Percentiles rank a stretch among this genome's conserved stretches.
These are phyloP conservation scores for Papiliotrema terrestris DNA, from an alignment of 1,284 basidiomycete species.

Conservation along the genomic window DNA sequence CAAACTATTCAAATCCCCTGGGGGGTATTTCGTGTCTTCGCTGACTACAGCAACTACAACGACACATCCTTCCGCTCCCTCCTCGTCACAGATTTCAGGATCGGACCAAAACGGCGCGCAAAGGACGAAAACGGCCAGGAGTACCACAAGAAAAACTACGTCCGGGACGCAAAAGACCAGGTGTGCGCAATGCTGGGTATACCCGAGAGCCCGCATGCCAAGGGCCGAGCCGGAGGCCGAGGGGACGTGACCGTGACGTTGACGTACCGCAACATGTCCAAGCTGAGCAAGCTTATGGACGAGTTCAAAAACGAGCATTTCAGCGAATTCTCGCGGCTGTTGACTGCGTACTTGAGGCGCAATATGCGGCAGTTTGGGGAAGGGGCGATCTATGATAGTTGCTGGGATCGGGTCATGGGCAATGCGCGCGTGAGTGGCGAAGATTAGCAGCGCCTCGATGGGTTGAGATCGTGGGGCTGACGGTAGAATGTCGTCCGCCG, in stretches of 20 bases:
- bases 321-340: background rate
- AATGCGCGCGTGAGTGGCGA: background rate
- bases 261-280: conserved; percentile 3
- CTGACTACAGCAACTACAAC: conserved; percentile 22
- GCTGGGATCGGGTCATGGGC: conserved; percentile 6
- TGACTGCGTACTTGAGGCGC: conserved; percentile 1
- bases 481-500: background rate
- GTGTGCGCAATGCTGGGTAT: conserved; percentile 3
- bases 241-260: background rate
- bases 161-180: conserved; percentile 7
- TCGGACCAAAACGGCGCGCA: conserved; percentile 1
- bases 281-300: background rate
- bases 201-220: background rate
- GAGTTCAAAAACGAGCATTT: conserved; percentile 2
- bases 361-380: background rate
- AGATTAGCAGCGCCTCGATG: background rate
- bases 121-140: background rate
- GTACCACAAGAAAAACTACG: background rate
- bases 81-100: conserved; percentile 27
- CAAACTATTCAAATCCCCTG: too few relatives aligned
- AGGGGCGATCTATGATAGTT: conserved; percentile 2
- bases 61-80: conserved; percentile 35
- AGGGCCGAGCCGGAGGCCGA: background rate
- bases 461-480: background rate
- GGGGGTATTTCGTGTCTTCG: too few relatives aligned